Evolutionary conservation across 164 flowering plant species (phyloP).

Genomic region (Aristolochia contorta): DNA sequence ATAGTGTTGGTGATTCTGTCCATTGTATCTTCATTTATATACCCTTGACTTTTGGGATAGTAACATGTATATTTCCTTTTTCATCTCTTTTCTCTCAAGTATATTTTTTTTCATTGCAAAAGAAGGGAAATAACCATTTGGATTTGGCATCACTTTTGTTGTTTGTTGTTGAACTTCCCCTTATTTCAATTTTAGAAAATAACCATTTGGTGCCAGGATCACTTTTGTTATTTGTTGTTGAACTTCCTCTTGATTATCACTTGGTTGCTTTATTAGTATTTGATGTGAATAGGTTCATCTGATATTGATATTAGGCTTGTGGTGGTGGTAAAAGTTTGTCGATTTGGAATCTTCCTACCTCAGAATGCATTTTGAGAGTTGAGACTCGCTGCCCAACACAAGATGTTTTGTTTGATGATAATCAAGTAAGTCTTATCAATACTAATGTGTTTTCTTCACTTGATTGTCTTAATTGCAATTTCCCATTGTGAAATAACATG

Average conservation of each 20-base stretch:
- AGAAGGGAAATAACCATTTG: too few relatives aligned
- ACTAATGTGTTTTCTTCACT: neutral
- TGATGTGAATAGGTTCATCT: neutral
- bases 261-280: neutral
- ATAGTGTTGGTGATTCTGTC: too few relatives aligned
- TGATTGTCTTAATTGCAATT: neutral
- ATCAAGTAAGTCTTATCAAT: slow-evolving; percentile 45
- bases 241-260: neutral
- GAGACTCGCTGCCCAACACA: slow-evolving; percentile 39
- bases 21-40: too few relatives aligned
- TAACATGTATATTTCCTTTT: too few relatives aligned
- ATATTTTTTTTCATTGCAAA: too few relatives aligned
- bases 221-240: neutral
- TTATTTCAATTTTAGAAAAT: too few relatives aligned
- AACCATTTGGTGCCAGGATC: neutral
- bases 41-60: too few relatives aligned
- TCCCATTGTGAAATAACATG: too few relatives aligned
- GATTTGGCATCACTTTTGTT: too few relatives aligned
- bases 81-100: too few relatives aligned
- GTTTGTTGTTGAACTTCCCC: too few relatives aligned
- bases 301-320: slow-evolving; percentile 48
- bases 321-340: slow-evolving; percentile 61
- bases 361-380: slow-evolving; percentile 52
- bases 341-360: slow-evolving; percentile 78
- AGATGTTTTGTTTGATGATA: slow-evolving; percentile 66